Evolutionary conservation across 768 basidiomycete genomes (phyloP).

Genomic region (Infundibulicybe gibba): DNA sequence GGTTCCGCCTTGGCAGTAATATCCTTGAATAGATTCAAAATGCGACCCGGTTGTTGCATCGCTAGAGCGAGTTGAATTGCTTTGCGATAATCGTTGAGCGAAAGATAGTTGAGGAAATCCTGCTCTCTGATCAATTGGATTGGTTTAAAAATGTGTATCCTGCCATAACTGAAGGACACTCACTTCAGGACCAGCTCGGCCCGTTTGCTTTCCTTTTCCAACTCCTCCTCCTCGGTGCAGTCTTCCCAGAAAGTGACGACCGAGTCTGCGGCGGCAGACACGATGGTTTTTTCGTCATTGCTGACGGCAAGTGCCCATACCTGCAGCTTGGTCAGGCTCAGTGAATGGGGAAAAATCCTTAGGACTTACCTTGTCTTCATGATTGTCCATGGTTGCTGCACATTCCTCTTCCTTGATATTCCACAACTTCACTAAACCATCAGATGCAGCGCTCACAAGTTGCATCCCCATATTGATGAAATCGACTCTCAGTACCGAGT

Average conservation of each 20-base stretch:
- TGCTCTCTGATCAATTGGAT: conserved; percentile 73
- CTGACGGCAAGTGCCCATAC: conserved; percentile 95
- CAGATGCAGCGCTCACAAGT: conserved; percentile 86
- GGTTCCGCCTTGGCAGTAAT: conserved; percentile 31
- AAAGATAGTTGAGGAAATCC: conserved; percentile 89
- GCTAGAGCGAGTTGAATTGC: conserved; percentile 90
- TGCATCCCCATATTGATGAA: conserved; percentile 84
- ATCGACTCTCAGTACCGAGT: conserved; percentile 91
- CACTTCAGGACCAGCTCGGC: conserved; percentile 79
- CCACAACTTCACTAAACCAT: conserved; percentile 97
- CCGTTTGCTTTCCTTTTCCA: conserved; percentile 69
- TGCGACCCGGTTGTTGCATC: conserved; percentile 90
- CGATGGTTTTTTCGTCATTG: conserved; percentile 75
- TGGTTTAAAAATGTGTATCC: neutral
- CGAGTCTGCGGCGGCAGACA: conserved; percentile 96
- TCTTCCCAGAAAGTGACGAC: conserved; percentile 97
- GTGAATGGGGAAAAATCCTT: conserved; percentile 1
- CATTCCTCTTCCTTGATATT: conserved; percentile 88
- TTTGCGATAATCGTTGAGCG: conserved; percentile 82
- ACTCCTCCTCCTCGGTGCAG: conserved; percentile 80
- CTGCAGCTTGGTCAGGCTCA: conserved; percentile 33
- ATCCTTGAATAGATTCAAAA: conserved; percentile 74
- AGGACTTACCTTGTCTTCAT: conserved; percentile 85
- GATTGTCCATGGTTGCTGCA: conserved; percentile 87
- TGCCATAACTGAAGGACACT: conserved; percentile 20